Percentiles rank a stretch among this genome's conserved stretches.
Evolutionary conservation across 2,329 filamentous ascomycete species (phyloP).

Genomic region (Calcarisporium arbuscula): DNA sequence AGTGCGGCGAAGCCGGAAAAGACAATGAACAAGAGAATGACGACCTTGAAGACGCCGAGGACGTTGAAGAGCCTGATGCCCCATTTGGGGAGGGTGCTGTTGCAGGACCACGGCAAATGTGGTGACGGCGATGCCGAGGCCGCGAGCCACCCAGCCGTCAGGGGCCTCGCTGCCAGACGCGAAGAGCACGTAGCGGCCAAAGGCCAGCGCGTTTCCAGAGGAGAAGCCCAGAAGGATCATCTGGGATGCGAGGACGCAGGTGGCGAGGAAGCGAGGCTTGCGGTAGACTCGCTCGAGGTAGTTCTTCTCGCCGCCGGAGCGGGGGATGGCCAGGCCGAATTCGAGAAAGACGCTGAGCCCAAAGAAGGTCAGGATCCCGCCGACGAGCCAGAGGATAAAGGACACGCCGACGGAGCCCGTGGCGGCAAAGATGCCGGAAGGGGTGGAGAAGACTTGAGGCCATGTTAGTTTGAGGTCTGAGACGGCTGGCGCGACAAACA

Average conservation of each 20-base stretch:
- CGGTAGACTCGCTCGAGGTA: conserved; percentile 59
- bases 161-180: conserved; percentile 40
- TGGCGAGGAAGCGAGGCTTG: conserved; percentile 51
- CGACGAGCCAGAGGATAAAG: conserved; percentile 25
- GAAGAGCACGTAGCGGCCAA: conserved; percentile 51
- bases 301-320: conserved; percentile 59
- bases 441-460: conserved; percentile 45
- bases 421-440: conserved; percentile 43
- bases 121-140: conserved; percentile 46
- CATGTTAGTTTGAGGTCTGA: neutral
- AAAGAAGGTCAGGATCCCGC: conserved; percentile 48
- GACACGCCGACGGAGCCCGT: conserved; percentile 42
- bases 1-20: conserved; percentile 54
- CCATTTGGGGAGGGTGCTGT: conserved; percentile 48
- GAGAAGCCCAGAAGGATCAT: conserved; percentile 58
- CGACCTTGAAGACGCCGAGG: conserved; percentile 54
- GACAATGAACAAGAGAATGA: conserved; percentile 54
- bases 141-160: conserved; percentile 51
- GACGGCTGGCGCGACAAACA: neutral
- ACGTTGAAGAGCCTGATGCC: conserved; percentile 54
- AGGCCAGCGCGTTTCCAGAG: conserved; percentile 51
- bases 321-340: conserved; percentile 55
- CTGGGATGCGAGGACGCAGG: conserved; percentile 53
- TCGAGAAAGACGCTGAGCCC: conserved; percentile 58
- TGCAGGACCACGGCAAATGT: conserved; percentile 49